Evolutionary conservation across 306 rosid species (phyloP), one percentile per base, ranked within the genome.

Genomic region (Glycine tomentella): DNA sequence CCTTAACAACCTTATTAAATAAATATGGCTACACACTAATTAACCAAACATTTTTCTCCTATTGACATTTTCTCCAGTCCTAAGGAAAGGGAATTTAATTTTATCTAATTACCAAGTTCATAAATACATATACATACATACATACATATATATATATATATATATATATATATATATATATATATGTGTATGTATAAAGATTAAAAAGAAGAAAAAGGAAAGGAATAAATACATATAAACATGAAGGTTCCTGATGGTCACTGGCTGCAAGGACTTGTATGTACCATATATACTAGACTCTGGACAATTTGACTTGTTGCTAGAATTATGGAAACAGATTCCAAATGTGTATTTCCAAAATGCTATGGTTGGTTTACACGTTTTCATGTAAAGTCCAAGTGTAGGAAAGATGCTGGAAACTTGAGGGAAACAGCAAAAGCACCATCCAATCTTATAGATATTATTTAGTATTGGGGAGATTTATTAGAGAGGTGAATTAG

Each of bases 301-400:
- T 9, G 73, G 78, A 83, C 83, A 76, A 65, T 52, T 76, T 83
- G 89, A 80, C 83, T 80, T 77, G 70, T 86, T 86, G 87, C 85
- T 59, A 83, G 89, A 83, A 83, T 76, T 16, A 80, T 80, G 81
- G 85, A 86, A 86, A 86, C 87, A 83, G 5, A 25, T 80, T 9
- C 33, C 46, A 66, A 83, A 80, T 77, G 89, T 62, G 63, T 67
- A 76, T 49, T 80, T 80, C 72, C 87, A 8, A 72, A 76, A 72
- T 64, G 69, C 61, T 42, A 44, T 75, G 85, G 17, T 76, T 86
- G 66, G 85, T 81, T 73, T 67, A 58, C 78, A 71, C 78, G 78
- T 76, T 76, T 83, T 31, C 46, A 59, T 80, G 87, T 64, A 80
- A 86, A 80, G 73, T 86, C 87, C 89, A 86, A 83, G 62, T 7